Base-by-base conservation (phyloP, 768 basidiomycete genomes). In the Trametes sanguinea region DNA sequence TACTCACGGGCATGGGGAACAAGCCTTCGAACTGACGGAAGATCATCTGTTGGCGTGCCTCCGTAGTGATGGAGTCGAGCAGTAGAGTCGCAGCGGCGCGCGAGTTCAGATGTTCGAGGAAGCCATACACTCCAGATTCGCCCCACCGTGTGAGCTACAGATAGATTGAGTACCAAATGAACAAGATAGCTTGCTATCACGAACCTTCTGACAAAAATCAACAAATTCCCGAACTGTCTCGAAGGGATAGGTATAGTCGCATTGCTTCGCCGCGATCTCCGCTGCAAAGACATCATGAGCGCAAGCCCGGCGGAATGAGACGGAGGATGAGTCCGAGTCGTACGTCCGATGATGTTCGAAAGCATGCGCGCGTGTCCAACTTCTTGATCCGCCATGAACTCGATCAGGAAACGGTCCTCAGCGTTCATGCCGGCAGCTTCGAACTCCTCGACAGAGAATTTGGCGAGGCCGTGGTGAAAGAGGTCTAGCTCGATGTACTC, bases 381-480 rank as follows among this genome's bases (percentile, higher is more conserved):
- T 72, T 88, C 85, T 66, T 87, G 85, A 53, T 84, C 77, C 14
- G 80, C 86, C 84, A 87, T 87, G 72, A 79, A 85, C 68, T 85
- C 73, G 56, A 88, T 81, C 35, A 87, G 72, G 70, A 72, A 80
- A 29, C 79, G 77, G 63, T 87, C 84, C 29, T 82, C 82, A 5
- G 80, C 79, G 50, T 71, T 76, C 47, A 89, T 66, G 0, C 85
- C 85, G 1, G 78, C 82, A 4, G 71, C 81, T 27, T 81, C 79
- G 69, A 87, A 89, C 17, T 88, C 85, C 30, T 79, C 74, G 0
- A 61, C 75, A 2, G 80, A 80, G 76, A 90, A 89, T 45, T 70
- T 66, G 13, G 78, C 77, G 8, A 86, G 77, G 27, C 81, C 85
- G 60, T 81, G 75, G 67, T 85, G 76, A 78, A 87, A 86, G 8